A percentile compares a stretch with the other conserved stretches of the same genome.
Conservation (phyloP, 257 asterid species). For the Solanum corneliomulleri region DNA sequence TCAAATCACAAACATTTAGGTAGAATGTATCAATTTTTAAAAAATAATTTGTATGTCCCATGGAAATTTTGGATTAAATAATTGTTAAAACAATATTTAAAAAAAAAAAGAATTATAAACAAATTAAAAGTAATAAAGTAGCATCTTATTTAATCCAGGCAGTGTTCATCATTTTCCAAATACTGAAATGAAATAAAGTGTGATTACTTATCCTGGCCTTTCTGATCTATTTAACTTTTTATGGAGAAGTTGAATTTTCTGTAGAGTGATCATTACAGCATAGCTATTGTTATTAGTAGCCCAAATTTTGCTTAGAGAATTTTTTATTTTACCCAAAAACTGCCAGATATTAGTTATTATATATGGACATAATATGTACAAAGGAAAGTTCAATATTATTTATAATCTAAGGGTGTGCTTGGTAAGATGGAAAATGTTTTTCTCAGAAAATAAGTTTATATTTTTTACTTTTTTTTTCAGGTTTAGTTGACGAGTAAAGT, state of each 20-base stretch:
- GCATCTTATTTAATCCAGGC: not conserved
- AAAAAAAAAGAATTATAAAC: too few relatives aligned
- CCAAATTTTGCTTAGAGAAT: not conserved
- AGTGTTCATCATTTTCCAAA: not conserved
- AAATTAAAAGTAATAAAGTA: not conserved
- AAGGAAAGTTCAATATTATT: not conserved
- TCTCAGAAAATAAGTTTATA: too few relatives aligned
- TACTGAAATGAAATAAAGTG: not conserved
- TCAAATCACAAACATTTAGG: not conserved
- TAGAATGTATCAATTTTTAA: not conserved
- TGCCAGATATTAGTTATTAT: not conserved
- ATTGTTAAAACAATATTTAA: not conserved
- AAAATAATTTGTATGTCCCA: not conserved
- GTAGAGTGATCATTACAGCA: not conserved
- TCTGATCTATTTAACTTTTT: not conserved
- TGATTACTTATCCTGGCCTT: not conserved
- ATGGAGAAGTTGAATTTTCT: not conserved
- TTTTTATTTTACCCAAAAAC: not conserved
- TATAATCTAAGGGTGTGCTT: too few relatives aligned
- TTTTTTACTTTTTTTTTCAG: too few relatives aligned
- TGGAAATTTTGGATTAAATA: not conserved
- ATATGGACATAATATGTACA: not conserved
- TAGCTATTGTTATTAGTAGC: not conserved
- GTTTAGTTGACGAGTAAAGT: too few relatives aligned
- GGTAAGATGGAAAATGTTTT: too few relatives aligned